Percentiles rank a stretch among this genome's conserved stretches.
Conservation (phyloP, 179 eudicot species). For the Gypsophila paniculata region DNA sequence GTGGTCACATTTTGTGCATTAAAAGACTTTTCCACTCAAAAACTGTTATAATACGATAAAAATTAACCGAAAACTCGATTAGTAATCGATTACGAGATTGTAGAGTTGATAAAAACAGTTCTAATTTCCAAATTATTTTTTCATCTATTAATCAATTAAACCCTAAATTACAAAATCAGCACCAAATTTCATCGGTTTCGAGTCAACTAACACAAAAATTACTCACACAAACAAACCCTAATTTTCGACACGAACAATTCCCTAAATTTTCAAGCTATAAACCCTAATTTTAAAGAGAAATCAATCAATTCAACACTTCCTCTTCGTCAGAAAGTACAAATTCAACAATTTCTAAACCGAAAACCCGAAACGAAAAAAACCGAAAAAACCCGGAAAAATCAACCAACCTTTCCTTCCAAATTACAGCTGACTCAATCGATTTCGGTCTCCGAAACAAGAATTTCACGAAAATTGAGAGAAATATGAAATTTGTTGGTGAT, state of each 20-base stretch:
- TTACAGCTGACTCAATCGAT: too few relatives aligned
- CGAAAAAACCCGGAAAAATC: background rate
- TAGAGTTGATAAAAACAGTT: too few relatives aligned
- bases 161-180: background rate
- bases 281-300: background rate
- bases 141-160: too few relatives aligned
- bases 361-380: background rate
- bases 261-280: background rate
- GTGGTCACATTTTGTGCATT: too few relatives aligned
- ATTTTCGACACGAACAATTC: too few relatives aligned
- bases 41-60: too few relatives aligned
- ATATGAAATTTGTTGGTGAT: background rate
- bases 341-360: background rate
- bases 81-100: too few relatives aligned
- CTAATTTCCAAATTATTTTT: too few relatives aligned
- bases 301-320: background rate
- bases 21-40: too few relatives aligned
- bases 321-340: background rate
- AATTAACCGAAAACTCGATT: too few relatives aligned
- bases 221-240: background rate
- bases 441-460: background rate
- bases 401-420: slow-evolving; percentile 46
- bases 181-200: background rate
- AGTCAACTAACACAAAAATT: background rate
- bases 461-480: background rate